Percentiles rank a stretch among this genome's conserved stretches.
These are phyloP conservation scores for Suhomyces canberraensis DNA, from an alignment of 805 yeast genomes.

Conservation along the genomic window DNA sequence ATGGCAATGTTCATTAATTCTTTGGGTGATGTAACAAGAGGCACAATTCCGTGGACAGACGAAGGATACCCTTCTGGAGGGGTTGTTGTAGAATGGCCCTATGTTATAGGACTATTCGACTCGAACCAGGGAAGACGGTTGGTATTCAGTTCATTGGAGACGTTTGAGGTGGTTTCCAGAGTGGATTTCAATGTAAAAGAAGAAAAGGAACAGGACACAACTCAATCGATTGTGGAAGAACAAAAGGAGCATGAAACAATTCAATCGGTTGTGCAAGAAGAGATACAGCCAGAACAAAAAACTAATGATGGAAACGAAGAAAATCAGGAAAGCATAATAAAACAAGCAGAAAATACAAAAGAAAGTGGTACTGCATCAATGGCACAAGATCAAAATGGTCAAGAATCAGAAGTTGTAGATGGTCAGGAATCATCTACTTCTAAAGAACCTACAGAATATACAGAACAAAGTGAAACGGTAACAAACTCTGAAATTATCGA, in stretches of 20 bases:
- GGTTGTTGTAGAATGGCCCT: constrained; percentile 35
- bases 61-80: constrained; percentile 36
- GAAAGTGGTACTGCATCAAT: too few relatives aligned
- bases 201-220: not conserved
- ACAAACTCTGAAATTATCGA: too few relatives aligned
- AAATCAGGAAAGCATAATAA: too few relatives aligned
- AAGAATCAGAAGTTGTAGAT: too few relatives aligned
- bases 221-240: not conserved
- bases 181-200: not conserved
- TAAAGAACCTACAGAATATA: too few relatives aligned
- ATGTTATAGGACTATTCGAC: constrained; percentile 27
- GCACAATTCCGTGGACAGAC: constrained; percentile 38
- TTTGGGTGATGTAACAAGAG: constrained; percentile 39
- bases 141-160: constrained; percentile 23
- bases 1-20: constrained; percentile 41
- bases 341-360: too few relatives aligned
- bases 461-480: too few relatives aligned
- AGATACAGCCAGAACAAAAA: too few relatives aligned
- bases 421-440: too few relatives aligned
- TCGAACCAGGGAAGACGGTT: constrained; percentile 10
- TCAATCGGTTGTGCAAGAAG: too few relatives aligned
- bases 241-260: not conserved
- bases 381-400: too few relatives aligned
- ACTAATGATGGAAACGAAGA: too few relatives aligned
- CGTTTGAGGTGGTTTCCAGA: constrained; percentile 15